Evolutionary conservation across 176 grass and related monocot species (phyloP).

Genomic region (Ensete ventricosum): DNA sequence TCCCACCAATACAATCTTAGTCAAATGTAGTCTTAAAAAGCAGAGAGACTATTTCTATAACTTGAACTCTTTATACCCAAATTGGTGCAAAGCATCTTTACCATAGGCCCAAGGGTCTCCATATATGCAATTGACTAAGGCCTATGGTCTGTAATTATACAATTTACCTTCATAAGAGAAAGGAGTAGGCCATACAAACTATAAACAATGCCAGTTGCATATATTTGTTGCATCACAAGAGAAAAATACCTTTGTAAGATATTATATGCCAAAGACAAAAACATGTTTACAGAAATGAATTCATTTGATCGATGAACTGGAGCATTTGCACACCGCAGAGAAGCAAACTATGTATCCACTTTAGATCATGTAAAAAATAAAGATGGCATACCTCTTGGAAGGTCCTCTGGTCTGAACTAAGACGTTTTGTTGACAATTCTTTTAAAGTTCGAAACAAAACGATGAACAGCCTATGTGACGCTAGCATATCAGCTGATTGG

Average conservation of each 20-base stretch:
- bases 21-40: too few species aligned
- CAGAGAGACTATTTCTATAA: too few species aligned
- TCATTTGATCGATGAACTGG: too few species aligned
- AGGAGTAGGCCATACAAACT: background rate
- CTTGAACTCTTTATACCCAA: too few species aligned
- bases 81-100: too few species aligned
- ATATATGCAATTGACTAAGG: too few species aligned
- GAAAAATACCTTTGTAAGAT: background rate
- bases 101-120: too few species aligned
- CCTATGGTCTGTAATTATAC: too few species aligned
- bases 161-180: too few species aligned
- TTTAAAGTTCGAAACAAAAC: conserved; percentile 92
- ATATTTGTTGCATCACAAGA: background rate
- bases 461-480: conserved; percentile 87
- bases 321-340: too few species aligned
- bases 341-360: background rate
- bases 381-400: conserved; percentile 59
- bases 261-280: background rate
- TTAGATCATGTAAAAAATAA: background rate
- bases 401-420: conserved; percentile 66
- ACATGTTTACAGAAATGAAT: background rate
- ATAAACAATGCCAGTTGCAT: background rate
- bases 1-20: too few species aligned
- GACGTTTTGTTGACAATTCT: conserved; percentile 93
- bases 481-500: conserved; percentile 73